phyloP scores from a whole-genome alignment of 257 asterid species.

The Fraxinus pennsylvanica region DNA sequence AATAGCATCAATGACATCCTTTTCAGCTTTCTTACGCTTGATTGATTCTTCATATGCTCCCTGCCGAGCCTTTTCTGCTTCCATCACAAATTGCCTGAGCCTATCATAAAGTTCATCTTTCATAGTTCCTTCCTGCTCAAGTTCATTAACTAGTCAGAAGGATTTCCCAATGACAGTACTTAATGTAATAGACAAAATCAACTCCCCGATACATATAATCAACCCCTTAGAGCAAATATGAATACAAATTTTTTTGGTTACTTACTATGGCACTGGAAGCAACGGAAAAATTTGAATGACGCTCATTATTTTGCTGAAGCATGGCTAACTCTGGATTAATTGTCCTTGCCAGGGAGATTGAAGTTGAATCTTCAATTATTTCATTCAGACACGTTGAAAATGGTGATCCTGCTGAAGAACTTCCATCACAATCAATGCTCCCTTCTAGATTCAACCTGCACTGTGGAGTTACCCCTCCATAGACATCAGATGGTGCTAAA shows the following conservation, averaged over 20 bases:
- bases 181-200: conserved; percentile 4
- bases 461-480: conserved; percentile 34
- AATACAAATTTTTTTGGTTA: conserved; percentile 19
- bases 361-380: conserved; percentile 38
- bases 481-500: conserved; percentile 28
- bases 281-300: conserved; percentile 30
- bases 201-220: conserved; percentile 9
- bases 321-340: conserved; percentile 33
- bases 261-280: conserved; percentile 53
- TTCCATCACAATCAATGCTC: conserved; percentile 46
- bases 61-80: conserved; percentile 65
- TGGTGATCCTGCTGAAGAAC: conserved; percentile 57
- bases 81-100: conserved; percentile 62
- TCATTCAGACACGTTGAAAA: conserved; percentile 56
- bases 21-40: conserved; percentile 74
- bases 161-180: conserved; percentile 4
- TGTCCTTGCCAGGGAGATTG: conserved; percentile 31
- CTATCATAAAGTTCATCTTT: conserved; percentile 54
- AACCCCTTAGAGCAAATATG: background rate
- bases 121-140: conserved; percentile 55
- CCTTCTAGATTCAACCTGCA: conserved; percentile 41
- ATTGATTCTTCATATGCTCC: conserved; percentile 74
- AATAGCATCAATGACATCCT: conserved; percentile 50
- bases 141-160: conserved; percentile 30
- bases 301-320: conserved; percentile 22